Conservation (phyloP, 352 stramenopile species). For the Phytopythium mirpurense region DNA sequence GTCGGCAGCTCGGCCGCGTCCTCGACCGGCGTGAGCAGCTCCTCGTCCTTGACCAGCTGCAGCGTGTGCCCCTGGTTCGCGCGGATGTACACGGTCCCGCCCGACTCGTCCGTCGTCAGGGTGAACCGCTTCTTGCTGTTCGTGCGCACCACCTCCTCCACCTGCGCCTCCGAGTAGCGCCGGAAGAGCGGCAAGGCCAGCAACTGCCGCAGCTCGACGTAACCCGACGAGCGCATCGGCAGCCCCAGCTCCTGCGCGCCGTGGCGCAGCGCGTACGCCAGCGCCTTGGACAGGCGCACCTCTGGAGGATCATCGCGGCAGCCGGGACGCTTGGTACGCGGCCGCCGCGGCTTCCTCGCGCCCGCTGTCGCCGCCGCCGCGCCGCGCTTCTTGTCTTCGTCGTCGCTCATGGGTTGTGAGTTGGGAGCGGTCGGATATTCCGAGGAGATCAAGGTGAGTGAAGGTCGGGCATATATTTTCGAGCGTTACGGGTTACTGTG, state of each 20-base stretch:
- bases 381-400: not conserved
- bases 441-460: no score
- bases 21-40: slow-evolving; percentile 65
- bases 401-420: not conserved
- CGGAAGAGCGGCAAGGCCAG: slow-evolving; percentile 50
- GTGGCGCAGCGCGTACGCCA: slow-evolving; percentile 75
- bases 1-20: slow-evolving; percentile 29
- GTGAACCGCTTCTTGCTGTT: slow-evolving; percentile 77
- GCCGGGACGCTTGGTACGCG: slow-evolving; percentile 18
- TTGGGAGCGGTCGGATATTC: no score
- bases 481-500: no score
- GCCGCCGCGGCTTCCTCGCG: slow-evolving; percentile 6
- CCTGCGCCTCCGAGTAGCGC: slow-evolving; percentile 39
- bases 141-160: slow-evolving; percentile 59
- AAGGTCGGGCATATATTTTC: no score
- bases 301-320: slow-evolving; percentile 37
- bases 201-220: slow-evolving; percentile 47
- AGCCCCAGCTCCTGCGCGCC: slow-evolving; percentile 62
- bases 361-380: not conserved
- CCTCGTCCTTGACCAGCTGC: slow-evolving; percentile 52
- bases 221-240: slow-evolving; percentile 65
- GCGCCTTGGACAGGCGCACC: slow-evolving; percentile 70
- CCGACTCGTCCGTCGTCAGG: slow-evolving; percentile 46
- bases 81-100: slow-evolving; percentile 49
- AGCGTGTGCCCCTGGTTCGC: slow-evolving; percentile 82